phyloP scores from a whole-genome alignment of 2,329 filamentous ascomycete species.

The Chaetomiaceae sp. region DNA sequence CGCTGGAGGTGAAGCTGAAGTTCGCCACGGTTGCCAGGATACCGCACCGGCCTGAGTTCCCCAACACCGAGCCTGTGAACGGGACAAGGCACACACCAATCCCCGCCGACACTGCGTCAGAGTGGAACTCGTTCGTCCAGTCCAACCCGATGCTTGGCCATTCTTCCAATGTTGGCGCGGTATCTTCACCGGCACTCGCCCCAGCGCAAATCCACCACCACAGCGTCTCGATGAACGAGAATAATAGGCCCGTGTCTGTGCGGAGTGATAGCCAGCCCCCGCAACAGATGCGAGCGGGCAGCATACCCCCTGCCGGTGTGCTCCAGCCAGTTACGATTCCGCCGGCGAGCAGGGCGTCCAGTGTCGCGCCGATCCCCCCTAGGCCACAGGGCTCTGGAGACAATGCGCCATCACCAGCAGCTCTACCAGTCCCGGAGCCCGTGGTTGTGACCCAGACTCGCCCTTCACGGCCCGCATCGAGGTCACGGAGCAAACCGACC shows the following conservation, averaged over 20 bases:
- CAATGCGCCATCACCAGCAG: conserved; percentile 23
- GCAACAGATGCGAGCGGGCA: conserved; percentile 18
- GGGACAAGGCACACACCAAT: conserved; percentile 34
- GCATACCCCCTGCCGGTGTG: conserved; percentile 18
- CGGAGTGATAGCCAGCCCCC: conserved; percentile 17
- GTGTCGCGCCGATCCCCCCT: conserved; percentile 20
- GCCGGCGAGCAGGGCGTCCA: conserved; percentile 7
- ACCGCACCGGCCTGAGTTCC: conserved; percentile 29
- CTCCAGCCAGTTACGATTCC: conserved; percentile 9
- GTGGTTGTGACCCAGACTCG: conserved; percentile 20
- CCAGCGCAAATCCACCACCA: conserved; percentile 21
- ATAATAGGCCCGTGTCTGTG: conserved; percentile 11
- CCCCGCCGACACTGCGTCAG: conserved; percentile 54
- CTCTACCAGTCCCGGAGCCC: conserved; percentile 25
- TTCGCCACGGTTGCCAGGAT: conserved; percentile 70
- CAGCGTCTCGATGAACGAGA: conserved; percentile 12
- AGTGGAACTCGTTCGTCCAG: conserved; percentile 75
- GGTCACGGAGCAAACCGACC: conserved; percentile 48
- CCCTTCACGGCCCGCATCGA: conserved; percentile 55
- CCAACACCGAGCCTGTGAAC: conserved; percentile 23
- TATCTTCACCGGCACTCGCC: conserved; percentile 34
- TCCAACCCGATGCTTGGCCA: conserved; percentile 56
- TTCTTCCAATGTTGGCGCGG: conserved; percentile 30
- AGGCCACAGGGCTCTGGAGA: conserved; percentile 17
- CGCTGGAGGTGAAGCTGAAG: conserved; percentile 86